Evolutionary conservation across 2,329 filamentous ascomycete species (phyloP).

Genomic region (Alternaria ethzedia): DNA sequence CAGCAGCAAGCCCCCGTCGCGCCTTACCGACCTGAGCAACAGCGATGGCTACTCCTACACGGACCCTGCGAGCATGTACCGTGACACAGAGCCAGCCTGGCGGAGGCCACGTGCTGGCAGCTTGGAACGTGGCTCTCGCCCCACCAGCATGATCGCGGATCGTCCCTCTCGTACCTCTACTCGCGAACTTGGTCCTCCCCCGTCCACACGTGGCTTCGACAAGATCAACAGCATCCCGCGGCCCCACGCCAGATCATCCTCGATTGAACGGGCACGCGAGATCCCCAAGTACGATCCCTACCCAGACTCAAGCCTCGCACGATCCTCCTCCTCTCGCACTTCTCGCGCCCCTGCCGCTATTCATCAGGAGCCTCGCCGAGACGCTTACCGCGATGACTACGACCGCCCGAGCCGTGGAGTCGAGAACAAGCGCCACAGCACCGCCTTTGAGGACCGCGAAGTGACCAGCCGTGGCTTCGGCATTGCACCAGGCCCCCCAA

Average conservation of each 20-base stretch:
- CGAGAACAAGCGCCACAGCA: slow-evolving; percentile 45
- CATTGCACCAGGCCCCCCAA: slow-evolving; percentile 41
- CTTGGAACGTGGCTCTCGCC: slow-evolving; percentile 53
- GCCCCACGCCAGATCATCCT: slow-evolving; percentile 37
- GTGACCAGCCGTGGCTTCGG: slow-evolving; percentile 57
- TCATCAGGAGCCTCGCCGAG: slow-evolving; percentile 56
- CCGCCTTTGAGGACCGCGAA: slow-evolving; percentile 50
- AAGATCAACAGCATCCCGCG: slow-evolving; percentile 60
- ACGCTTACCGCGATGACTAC: slow-evolving; percentile 52
- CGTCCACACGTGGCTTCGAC: slow-evolving; percentile 73
- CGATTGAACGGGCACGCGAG: slow-evolving; percentile 43
- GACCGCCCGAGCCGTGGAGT: slow-evolving; percentile 52
- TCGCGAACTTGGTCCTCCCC: slow-evolving; percentile 62
- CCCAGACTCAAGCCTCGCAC: slow-evolving; percentile 40
- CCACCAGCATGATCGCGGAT: slow-evolving; percentile 53
- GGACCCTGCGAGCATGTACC: slow-evolving; percentile 58
- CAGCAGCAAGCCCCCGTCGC: slow-evolving; percentile 32
- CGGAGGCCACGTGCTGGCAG: slow-evolving; percentile 54
- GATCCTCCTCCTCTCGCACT: slow-evolving; percentile 50
- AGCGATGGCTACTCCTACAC: slow-evolving; percentile 58
- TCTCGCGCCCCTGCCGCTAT: slow-evolving; percentile 52
- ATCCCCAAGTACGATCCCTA: slow-evolving; percentile 46
- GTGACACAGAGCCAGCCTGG: slow-evolving; percentile 58
- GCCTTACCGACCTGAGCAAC: slow-evolving; percentile 47
- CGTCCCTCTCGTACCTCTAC: slow-evolving; percentile 45